These are phyloP conservation scores for Metschnikowia baotianmanensis DNA, from an alignment of 805 yeast genomes.

Conservation along the genomic window DNA sequence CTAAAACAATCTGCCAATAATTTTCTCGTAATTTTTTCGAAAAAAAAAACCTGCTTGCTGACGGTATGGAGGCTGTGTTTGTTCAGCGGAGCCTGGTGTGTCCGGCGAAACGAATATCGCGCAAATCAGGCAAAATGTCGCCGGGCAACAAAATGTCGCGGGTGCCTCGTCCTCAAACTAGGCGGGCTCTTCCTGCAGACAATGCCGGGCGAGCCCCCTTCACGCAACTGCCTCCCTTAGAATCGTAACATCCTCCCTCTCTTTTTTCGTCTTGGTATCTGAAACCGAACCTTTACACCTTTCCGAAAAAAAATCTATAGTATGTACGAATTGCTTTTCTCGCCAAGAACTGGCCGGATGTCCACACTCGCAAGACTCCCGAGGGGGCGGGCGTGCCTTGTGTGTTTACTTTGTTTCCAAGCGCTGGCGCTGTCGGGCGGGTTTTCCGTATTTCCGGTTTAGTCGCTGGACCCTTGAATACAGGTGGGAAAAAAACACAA, in stretches of 20 bases:
- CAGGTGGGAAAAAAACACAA: too few species aligned
- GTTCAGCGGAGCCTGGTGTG: background rate
- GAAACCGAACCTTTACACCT: conserved; percentile 13
- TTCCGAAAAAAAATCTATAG: conserved; percentile 4
- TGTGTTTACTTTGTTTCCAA: background rate
- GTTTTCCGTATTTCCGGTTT: too few species aligned
- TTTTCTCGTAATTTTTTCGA: too few species aligned
- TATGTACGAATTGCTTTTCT: conserved; percentile 5
- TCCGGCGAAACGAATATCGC: background rate
- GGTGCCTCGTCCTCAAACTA: background rate
- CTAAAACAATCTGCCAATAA: too few species aligned
- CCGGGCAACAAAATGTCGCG: background rate
- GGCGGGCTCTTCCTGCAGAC: conserved; percentile 10
- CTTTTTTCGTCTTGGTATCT: conserved; percentile 13
- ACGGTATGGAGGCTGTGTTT: background rate
- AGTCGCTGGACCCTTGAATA: too few species aligned
- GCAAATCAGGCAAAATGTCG: background rate
- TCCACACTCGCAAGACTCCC: background rate
- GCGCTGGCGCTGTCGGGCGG: too few species aligned
- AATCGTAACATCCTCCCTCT: conserved; percentile 3
- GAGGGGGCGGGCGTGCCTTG: too few species aligned
- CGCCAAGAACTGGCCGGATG: background rate
- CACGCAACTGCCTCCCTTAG: conserved; percentile 10
- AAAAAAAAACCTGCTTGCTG: too few species aligned
- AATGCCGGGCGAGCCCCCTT: conserved; percentile 13